phyloP scores from a whole-genome alignment of 2,329 filamentous ascomycete genomes.

The Arthroderma sp. region DNA sequence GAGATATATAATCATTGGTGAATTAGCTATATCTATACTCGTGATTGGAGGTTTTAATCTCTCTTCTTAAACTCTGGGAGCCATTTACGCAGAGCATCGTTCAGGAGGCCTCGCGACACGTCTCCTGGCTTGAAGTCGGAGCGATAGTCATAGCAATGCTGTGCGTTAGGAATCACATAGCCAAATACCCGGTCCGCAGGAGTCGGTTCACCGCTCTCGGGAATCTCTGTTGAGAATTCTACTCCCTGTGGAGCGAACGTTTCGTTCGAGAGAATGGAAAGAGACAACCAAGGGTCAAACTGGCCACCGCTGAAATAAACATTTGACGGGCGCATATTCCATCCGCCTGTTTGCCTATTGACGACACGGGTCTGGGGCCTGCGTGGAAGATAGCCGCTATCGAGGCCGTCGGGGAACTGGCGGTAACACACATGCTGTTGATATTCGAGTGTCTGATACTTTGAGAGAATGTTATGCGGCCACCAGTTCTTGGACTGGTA shows the following conservation, averaged over 20 bases:
- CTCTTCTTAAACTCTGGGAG: conserved; percentile 28
- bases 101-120: conserved; percentile 26
- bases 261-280: conserved; percentile 32
- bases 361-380: conserved; percentile 26
- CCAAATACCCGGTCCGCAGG: conserved; percentile 33
- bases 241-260: conserved; percentile 27
- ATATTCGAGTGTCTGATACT: conserved; percentile 33
- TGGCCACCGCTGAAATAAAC: conserved; percentile 38
- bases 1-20: too few species aligned
- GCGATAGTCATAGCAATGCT: conserved; percentile 39
- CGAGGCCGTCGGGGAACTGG: conserved; percentile 33
- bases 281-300: conserved; percentile 40
- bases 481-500: conserved; percentile 38
- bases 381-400: conserved; percentile 28
- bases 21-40: too few species aligned
- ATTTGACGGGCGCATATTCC: conserved; percentile 39
- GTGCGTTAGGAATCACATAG: conserved; percentile 31
- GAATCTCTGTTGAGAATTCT: conserved; percentile 27
- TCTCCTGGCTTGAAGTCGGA: conserved; percentile 20
- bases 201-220: conserved; percentile 29
- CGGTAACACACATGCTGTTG: conserved; percentile 34
- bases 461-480: conserved; percentile 34
- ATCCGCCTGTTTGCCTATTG: conserved; percentile 37
- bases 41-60: not conserved
- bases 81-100: conserved; percentile 33